phyloP scores from a whole-genome alignment of 2,329 filamentous ascomycete genomes.

The Lasiodiplodia theobromae region DNA sequence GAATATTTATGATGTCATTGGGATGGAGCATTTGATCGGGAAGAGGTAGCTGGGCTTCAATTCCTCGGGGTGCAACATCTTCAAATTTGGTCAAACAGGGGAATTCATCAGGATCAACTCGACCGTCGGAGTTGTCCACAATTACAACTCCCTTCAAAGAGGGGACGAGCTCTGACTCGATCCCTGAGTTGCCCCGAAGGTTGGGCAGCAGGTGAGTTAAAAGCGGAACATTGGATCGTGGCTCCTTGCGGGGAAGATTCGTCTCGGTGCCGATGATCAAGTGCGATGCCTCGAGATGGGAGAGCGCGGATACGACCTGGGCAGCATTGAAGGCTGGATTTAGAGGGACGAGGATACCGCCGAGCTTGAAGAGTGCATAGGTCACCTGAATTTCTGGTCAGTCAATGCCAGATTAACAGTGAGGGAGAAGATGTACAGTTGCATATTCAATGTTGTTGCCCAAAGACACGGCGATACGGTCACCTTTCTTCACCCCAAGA shows the following conservation, averaged over 20 bases:
- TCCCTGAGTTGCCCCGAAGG: slow-evolving; percentile 46
- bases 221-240: slow-evolving; percentile 65
- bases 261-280: slow-evolving; percentile 88
- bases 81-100: slow-evolving; percentile 52
- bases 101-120: slow-evolving; percentile 53
- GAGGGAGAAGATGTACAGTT: slow-evolving; percentile 57
- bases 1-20: slow-evolving; percentile 86
- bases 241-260: slow-evolving; percentile 73
- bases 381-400: slow-evolving; percentile 56
- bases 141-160: slow-evolving; percentile 75
- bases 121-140: slow-evolving; percentile 75
- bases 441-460: slow-evolving; percentile 88
- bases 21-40: slow-evolving; percentile 60
- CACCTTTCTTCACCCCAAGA: slow-evolving; percentile 78
- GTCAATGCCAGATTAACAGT: slow-evolving; percentile 29
- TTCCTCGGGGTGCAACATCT: slow-evolving; percentile 38
- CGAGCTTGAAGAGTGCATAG: slow-evolving; percentile 92
- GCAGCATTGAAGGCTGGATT: slow-evolving; percentile 86
- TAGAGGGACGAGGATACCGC: slow-evolving; percentile 90
- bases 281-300: slow-evolving; percentile 74
- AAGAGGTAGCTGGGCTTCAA: slow-evolving; percentile 33
- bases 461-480: slow-evolving; percentile 83
- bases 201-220: slow-evolving; percentile 62
- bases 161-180: slow-evolving; percentile 68
- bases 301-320: slow-evolving; percentile 80